Evolutionary conservation across 2,329 filamentous ascomycete species (phyloP), one percentile per base, ranked within the genome.

Genomic region (Pseudofabraea citricarpa): DNA sequence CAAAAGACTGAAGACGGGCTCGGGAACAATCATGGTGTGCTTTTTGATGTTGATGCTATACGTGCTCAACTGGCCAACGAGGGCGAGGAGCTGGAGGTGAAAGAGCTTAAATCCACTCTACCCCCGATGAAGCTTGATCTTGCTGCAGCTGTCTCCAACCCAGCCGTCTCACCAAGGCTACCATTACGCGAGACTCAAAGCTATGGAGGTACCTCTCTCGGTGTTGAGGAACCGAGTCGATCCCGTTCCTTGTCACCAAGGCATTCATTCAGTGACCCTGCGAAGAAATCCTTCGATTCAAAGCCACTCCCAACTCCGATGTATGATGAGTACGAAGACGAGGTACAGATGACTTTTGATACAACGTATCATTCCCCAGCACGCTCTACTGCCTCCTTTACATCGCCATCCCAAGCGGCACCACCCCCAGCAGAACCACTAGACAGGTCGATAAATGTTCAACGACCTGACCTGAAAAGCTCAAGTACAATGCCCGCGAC

Each of bases 11-110:
- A 56, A 22, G 57, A 61, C 35, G 60, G 57, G 12, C 56, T 60
- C 27, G 55, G 58, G 16, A 59, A 57, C 27, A 62, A 63, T 16
- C 51, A 60, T 22, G 56, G 60, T 12, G 85, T 97, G 7, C 73
- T 98, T 36, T 98, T 98, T 57, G 93, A 98, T 57, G 81, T 98
- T 36, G 93, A 98, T 56, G 93, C 93, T 10, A 97, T 98, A 52
- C 78, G 88, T 38, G 83, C 88, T 8, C 87, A 94, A 57, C 71
- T 98, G 24, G 87, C 87, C 27, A 60, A 47, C 33, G 56, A 64
- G 33, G 53, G 56, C 15, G 35, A 37, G 20, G 35, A 37, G 55
- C 64, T 82, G 36, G 72, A 79, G 62, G 81, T 94, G 51, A 84
- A 81, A 59, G 87, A 97, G 66, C 78, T 96, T 46, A 78, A 93